Conservation (phyloP, 306 rosid genomes). For the Cucumis melo region DNA sequence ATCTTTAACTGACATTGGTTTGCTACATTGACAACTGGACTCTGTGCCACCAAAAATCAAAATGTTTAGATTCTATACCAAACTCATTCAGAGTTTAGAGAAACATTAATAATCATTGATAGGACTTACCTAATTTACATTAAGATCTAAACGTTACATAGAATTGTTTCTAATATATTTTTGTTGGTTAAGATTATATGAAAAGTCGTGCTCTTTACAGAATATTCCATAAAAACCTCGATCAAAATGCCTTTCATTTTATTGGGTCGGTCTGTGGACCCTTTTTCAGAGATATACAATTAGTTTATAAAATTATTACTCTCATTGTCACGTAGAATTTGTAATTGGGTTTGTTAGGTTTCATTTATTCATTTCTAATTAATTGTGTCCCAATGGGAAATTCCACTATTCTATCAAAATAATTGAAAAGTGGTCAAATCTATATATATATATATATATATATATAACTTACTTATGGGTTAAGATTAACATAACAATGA, state of each 20-base stretch:
- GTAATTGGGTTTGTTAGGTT: background rate
- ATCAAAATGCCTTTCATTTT: background rate
- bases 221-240: background rate
- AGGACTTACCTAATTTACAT: background rate
- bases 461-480: too few relatives aligned
- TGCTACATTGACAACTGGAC: background rate
- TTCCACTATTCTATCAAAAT: background rate
- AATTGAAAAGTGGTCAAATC: background rate
- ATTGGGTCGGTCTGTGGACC: conserved; percentile 4
- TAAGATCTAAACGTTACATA: background rate
- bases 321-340: background rate
- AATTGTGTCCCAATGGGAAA: background rate
- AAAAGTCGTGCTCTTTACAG: background rate
- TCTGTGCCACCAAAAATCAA: background rate
- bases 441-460: too few relatives aligned
- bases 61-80: background rate
- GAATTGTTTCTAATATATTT: background rate
- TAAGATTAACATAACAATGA: background rate
- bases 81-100: background rate
- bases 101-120: background rate
- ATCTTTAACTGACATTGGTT: background rate
- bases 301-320: background rate
- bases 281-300: background rate
- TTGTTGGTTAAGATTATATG: background rate
- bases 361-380: background rate